Evolutionary conservation across 164 flowering plant species (phyloP), one percentile per base, ranked within the genome.

Genomic region (Hamamelis virginiana): DNA sequence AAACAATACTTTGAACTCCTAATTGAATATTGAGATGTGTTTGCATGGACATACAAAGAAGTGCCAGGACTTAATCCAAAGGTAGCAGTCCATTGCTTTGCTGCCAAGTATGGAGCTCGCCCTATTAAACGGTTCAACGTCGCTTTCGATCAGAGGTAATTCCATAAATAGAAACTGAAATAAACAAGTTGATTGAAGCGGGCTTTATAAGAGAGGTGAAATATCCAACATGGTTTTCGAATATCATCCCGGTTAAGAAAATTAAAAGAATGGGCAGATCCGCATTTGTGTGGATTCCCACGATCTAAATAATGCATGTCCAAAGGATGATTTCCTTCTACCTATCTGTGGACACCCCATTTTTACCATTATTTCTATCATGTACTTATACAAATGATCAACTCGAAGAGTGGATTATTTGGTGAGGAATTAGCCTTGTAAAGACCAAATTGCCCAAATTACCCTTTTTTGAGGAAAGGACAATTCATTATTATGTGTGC

Each of bases 31-130:
- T 45, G 5, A 55, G 74, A 66, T 56, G 61, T 75, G 0, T 75
- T 75, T 21, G 74, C 71, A 11, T 70, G 64, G 74, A 13, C 38
- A 8, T 66, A 75, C 26, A 44, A 66, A 19, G 67, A 75, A 4
- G 71, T 70, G 71, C 59, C 25, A 9, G 43, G 74, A 1, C 27
- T 69, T 1, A 62, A 75, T 25, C 64, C 68, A 4, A 70, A 66
- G 14, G 59, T 75, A 5, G 65, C 21, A 11, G 60, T 71, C 1
- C 66, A 62, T 26, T 22, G 19, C 4, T 33, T 73, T 1, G 19
- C 25, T 9, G 58, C 47, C 0, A 55, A 38, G 5, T 14, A 25
- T 45, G 47, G 0, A 1, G 21, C 21, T 0, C 33, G 22, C 12
- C 23, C 48, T 0, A 9, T 61, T 1, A 38, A 33, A 22, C 48